These are phyloP conservation scores for Lachnellula subtilissima DNA, from an alignment of 2,329 filamentous ascomycete genomes.

Conservation along the genomic window DNA sequence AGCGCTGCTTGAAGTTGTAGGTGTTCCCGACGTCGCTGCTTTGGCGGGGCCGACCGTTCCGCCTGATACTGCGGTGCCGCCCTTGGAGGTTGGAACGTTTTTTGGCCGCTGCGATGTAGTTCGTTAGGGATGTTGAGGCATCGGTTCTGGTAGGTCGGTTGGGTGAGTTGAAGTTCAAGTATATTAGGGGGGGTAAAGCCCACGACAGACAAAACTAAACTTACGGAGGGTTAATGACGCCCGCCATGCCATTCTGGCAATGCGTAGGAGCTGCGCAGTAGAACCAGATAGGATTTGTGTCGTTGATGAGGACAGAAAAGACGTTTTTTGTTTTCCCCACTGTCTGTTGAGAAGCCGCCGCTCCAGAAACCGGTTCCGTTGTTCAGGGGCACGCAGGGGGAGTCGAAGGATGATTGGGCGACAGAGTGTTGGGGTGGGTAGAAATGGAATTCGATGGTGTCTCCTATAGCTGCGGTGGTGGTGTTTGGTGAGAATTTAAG, in stretches of 20 bases:
- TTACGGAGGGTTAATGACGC: constrained; percentile 38
- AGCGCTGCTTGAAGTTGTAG: constrained; percentile 1
- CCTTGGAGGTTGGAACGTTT: not conserved
- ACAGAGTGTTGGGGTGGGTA: constrained; percentile 48
- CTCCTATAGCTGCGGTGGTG: constrained; percentile 44
- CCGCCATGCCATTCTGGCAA: constrained; percentile 40
- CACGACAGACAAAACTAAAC: constrained; percentile 14
- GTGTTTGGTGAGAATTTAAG: constrained; percentile 48
- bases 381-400: constrained; percentile 30
- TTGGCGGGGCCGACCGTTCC: constrained; percentile 13
- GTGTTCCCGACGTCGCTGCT: not conserved
- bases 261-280: constrained; percentile 38
- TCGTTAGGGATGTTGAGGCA: constrained; percentile 13
- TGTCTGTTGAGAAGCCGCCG: constrained; percentile 16
- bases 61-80: constrained; percentile 16
- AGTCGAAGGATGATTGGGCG: constrained; percentile 33
- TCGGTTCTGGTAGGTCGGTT: constrained; percentile 7
- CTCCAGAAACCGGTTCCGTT: constrained; percentile 25
- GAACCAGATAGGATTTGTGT: constrained; percentile 39
- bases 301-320: constrained; percentile 37
- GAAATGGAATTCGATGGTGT: constrained; percentile 52
- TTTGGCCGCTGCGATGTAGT: constrained; percentile 13
- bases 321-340: constrained; percentile 30
- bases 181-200: not conserved
- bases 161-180: not conserved